A percentile compares a stretch with the other conserved stretches of the same genome.
Evolutionary conservation across 768 basidiomycete species (phyloP).

Genomic region (Ephemerocybe angulata): DNA sequence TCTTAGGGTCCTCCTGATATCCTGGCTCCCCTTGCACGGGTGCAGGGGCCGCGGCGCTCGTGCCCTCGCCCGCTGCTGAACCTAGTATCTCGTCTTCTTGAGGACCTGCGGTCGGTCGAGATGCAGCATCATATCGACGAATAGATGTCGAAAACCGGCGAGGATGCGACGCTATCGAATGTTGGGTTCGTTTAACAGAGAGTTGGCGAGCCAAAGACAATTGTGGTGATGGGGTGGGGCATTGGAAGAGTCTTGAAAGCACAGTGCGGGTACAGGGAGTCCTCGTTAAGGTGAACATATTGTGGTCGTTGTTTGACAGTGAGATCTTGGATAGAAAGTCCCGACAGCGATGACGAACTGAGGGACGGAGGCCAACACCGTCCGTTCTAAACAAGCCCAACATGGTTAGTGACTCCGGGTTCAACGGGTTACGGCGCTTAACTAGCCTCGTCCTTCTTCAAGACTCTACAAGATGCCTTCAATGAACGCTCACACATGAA

Average conservation of each 20-base stretch:
- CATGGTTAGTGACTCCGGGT: too few relatives aligned
- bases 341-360: too few relatives aligned
- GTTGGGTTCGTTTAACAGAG: not conserved
- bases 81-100: not conserved
- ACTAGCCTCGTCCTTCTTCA: too few relatives aligned
- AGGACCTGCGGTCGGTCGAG: not conserved
- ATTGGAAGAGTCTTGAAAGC: not conserved
- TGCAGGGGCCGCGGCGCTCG: not conserved
- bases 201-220: not conserved
- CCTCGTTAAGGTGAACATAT: not conserved
- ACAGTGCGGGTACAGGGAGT: not conserved
- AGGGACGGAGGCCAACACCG: too few relatives aligned
- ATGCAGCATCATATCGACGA: not conserved
- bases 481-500: too few relatives aligned
- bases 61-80: not conserved
- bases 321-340: too few relatives aligned
- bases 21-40: not conserved
- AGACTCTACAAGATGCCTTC: too few relatives aligned
- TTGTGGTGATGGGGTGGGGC: not conserved
- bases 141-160: not conserved
- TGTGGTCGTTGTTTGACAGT: too few relatives aligned
- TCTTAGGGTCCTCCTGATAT: conserved; percentile 48
- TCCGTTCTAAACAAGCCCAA: too few relatives aligned
- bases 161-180: not conserved
- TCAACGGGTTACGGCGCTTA: too few relatives aligned